Conservation (phyloP, 495 filamentous ascomycete species). For the Aspergillus campestris region DNA sequence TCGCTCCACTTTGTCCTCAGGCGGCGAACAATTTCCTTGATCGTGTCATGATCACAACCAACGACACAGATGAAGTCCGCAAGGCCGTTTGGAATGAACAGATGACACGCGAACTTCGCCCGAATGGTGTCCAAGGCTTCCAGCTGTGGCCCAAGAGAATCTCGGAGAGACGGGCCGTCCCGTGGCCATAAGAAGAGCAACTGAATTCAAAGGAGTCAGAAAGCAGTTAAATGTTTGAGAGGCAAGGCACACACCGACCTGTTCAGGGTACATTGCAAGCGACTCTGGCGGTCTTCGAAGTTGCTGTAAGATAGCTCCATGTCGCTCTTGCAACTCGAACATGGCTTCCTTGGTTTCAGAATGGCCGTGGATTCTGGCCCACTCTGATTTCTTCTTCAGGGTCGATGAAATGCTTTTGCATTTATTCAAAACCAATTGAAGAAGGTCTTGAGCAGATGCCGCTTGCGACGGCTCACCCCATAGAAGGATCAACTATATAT, state of each 20-base stretch:
- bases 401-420: constrained; percentile 5
- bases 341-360: constrained; percentile 10
- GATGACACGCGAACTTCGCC: constrained; percentile 18
- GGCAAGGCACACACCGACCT: constrained; percentile 8
- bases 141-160: constrained; percentile 35
- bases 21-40: constrained; percentile 24
- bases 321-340: constrained; percentile 14
- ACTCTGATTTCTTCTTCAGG: constrained; percentile 11
- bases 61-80: constrained; percentile 20
- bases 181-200: constrained; percentile 39
- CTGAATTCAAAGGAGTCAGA: constrained; percentile 1
- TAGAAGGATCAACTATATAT: constrained; percentile 11
- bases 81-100: constrained; percentile 24
- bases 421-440: constrained; percentile 15
- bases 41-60: constrained; percentile 11
- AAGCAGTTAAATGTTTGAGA: neutral
- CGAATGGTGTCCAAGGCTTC: constrained; percentile 42
- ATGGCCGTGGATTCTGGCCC: constrained; percentile 12
- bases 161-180: constrained; percentile 24
- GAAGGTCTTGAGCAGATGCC: constrained; percentile 15
- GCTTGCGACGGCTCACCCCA: constrained; percentile 19
- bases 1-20: constrained; percentile 29
- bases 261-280: constrained; percentile 13
- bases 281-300: constrained; percentile 25
- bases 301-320: constrained; percentile 14